A percentile compares a stretch with the other conserved stretches of the same genome.
phyloP scores from a whole-genome alignment of 1,139 yeast genomes.

The Hansenula sp. region DNA sequence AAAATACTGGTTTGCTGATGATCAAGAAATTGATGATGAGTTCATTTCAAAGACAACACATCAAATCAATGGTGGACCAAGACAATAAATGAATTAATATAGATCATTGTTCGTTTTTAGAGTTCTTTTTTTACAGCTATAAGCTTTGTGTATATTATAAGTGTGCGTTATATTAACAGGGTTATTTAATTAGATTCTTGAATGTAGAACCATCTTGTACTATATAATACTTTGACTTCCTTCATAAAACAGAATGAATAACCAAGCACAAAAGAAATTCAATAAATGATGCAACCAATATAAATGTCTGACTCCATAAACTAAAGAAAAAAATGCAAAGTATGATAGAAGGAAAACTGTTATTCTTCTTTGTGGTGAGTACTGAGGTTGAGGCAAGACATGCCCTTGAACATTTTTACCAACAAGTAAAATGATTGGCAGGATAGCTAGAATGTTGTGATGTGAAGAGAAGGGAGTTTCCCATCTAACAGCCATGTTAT shows the following conservation, averaged over 20 bases:
- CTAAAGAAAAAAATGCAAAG: conserved; percentile 46
- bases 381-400: conserved; percentile 23
- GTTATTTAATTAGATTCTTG: no score
- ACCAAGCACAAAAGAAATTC: conserved; percentile 49
- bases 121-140: no score
- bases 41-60: conserved; percentile 19
- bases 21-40: conserved; percentile 14
- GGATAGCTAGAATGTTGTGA: conserved; percentile 63
- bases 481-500: conserved; percentile 67
- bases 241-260: conserved; percentile 23
- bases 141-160: no score
- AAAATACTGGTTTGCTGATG: conserved; percentile 25
- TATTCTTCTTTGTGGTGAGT: conserved; percentile 24
- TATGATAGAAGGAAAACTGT: conserved; percentile 35
- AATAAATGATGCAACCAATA: conserved; percentile 69
- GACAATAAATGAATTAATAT: no score
- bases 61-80: conserved; percentile 10
- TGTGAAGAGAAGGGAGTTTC: conserved; percentile 73
- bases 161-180: no score
- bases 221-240: background rate
- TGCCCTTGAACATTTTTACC: conserved; percentile 38
- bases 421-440: conserved; percentile 54
- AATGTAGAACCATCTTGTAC: no score
- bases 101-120: no score
- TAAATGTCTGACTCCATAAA: conserved; percentile 66